A percentile compares a stretch with the other conserved stretches of the same genome.
phyloP scores from a whole-genome alignment of 148 eudicot genomes.

The Rhododendron mucronatum region DNA sequence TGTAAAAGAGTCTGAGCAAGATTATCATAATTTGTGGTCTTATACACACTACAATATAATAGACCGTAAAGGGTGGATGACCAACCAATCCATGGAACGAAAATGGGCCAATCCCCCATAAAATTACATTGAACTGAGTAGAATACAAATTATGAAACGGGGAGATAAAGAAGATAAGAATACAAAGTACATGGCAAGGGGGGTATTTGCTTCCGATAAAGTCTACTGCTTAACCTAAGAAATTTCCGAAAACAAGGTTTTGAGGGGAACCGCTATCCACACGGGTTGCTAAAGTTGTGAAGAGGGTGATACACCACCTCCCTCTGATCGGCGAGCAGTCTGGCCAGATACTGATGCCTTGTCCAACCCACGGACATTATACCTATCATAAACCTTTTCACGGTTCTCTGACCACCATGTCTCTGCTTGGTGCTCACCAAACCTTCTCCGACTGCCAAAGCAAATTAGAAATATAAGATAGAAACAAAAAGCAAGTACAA shows the following conservation, averaged over 20 bases:
- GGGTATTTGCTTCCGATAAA: neutral
- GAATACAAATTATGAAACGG: neutral
- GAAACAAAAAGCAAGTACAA: neutral
- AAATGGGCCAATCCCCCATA: neutral
- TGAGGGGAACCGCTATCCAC: slow-evolving; percentile 4
- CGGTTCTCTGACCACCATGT: slow-evolving; percentile 99
- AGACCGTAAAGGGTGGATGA: neutral
- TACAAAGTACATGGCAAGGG: neutral
- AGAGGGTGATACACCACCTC: slow-evolving; percentile 59
- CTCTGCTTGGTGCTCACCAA: slow-evolving; percentile 95
- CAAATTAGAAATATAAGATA: neutral
- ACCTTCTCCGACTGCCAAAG: slow-evolving; percentile 73
- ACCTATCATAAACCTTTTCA: slow-evolving; percentile 78
- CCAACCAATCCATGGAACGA: neutral
- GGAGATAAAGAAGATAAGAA: neutral
- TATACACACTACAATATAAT: slow-evolving; percentile 15
- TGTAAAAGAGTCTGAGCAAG: neutral
- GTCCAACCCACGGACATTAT: slow-evolving; percentile 77
- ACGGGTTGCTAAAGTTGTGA: slow-evolving; percentile 31
- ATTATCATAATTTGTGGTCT: neutral
- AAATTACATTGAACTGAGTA: neutral
- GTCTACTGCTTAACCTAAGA: slow-evolving; percentile 5
- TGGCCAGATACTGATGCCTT: slow-evolving; percentile 69
- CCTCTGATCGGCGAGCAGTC: slow-evolving; percentile 68
- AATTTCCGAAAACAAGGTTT: neutral